Conservation (phyloP, 768 basidiomycete species). For the Jaapia argillacea region DNA sequence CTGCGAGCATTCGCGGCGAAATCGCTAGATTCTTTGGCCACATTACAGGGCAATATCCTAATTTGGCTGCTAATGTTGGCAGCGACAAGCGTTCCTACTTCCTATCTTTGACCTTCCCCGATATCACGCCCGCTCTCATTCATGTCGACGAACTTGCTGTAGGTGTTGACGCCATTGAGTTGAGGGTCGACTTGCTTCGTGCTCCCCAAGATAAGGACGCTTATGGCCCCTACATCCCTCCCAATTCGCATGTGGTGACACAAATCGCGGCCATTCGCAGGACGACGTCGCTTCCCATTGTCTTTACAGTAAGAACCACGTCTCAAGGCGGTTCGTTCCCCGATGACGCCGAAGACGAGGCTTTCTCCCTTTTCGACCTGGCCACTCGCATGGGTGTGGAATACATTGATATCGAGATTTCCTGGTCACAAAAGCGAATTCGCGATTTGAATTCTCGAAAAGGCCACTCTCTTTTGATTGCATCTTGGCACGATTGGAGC, state of each 20-base stretch:
- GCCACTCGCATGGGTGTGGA: conserved; percentile 81
- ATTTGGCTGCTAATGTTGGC: conserved; percentile 44
- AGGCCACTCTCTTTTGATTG: conserved; percentile 70
- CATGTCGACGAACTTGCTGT: conserved; percentile 63
- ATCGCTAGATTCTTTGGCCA: conserved; percentile 83
- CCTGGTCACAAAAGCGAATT: conserved; percentile 56
- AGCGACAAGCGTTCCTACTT: conserved; percentile 74
- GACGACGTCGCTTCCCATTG: conserved; percentile 71
- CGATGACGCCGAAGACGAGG: conserved; percentile 60
- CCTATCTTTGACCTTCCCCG: conserved; percentile 87
- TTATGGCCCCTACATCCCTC: conserved; percentile 49
- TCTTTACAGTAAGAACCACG: conserved; percentile 84
- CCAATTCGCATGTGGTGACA: conserved; percentile 60
- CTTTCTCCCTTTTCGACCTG: conserved; percentile 65
- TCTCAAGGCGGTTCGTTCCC: conserved; percentile 92
- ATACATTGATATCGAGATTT: conserved; percentile 87
- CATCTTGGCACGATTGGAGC: conserved; percentile 93
- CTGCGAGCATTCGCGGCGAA: conserved; percentile 42
- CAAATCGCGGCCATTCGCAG: conserved; percentile 78
- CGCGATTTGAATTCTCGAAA: conserved; percentile 50
- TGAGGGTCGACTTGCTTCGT: conserved; percentile 87
- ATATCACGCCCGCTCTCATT: conserved; percentile 59
- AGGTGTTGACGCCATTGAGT: conserved; percentile 87
- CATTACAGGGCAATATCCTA: conserved; percentile 63
- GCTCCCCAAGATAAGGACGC: conserved; percentile 34